Conservation (phyloP, 2,329 filamentous ascomycete genomes). For the Akanthomyces dipterigenus region DNA sequence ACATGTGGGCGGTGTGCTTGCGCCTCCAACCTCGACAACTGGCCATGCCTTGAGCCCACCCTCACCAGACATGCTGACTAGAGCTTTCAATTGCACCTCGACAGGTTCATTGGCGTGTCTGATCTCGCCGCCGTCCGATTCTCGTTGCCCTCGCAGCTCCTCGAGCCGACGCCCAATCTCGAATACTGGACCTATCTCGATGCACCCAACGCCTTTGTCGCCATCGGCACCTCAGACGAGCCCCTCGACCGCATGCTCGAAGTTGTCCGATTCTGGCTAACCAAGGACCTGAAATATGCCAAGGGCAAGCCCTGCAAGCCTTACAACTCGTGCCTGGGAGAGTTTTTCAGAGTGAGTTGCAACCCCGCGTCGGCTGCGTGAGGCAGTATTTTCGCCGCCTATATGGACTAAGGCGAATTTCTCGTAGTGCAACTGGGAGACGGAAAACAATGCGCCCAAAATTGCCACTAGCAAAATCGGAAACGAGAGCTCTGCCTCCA, state of each 20-base stretch:
- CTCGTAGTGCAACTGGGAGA: conserved; percentile 84
- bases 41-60: neutral
- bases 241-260: conserved; percentile 90
- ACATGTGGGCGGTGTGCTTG: conserved; percentile 13
- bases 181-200: conserved; percentile 99
- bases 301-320: conserved; percentile 98
- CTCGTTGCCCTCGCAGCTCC: conserved; percentile 87
- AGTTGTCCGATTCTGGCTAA: conserved; percentile 95
- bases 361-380: neutral
- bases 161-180: conserved; percentile 93
- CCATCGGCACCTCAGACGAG: conserved; percentile 83
- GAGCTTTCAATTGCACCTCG: conserved; percentile 9
- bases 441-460: conserved; percentile 67
- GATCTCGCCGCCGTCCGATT: conserved; percentile 96
- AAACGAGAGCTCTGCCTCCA: conserved; percentile 39
- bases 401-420: neutral
- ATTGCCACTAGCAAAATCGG: conserved; percentile 46
- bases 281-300: conserved; percentile 97
- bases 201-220: conserved; percentile 80
- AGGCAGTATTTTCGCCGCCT: neutral
- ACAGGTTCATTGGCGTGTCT: conserved; percentile 87
- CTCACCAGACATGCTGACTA: conserved; percentile 21
- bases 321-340: conserved; percentile 93
- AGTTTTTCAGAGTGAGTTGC: conserved; percentile 81
- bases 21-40: conserved; percentile 1